These are phyloP conservation scores for Diaporthe velutina DNA, from an alignment of 2,329 filamentous ascomycete genomes.

Conservation along the genomic window DNA sequence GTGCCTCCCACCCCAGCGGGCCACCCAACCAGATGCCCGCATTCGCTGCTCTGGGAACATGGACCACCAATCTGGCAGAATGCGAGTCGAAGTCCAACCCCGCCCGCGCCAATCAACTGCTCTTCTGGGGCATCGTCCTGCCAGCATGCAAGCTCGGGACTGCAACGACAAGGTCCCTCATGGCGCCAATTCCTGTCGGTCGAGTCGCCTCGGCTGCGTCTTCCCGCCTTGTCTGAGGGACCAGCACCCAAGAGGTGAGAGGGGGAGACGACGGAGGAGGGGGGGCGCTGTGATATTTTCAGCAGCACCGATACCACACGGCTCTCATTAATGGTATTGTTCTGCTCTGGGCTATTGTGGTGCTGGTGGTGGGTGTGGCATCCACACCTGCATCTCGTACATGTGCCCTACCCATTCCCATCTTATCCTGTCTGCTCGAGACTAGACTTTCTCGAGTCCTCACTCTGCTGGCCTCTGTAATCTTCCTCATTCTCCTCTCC, in stretches of 20 bases:
- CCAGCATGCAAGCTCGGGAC: constrained; percentile 22
- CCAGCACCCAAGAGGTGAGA: neutral
- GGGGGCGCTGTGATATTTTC: constrained; percentile 12
- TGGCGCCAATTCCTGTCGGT: constrained; percentile 34
- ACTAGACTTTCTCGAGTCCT: neutral
- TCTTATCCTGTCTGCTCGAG: neutral
- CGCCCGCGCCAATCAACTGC: constrained; percentile 34
- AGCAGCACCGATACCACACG: constrained; percentile 26
- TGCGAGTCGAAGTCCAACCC: neutral
- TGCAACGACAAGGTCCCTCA: constrained; percentile 29
- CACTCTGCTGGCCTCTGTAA: neutral
- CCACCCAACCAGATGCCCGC: constrained; percentile 23
- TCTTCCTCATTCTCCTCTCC: neutral
- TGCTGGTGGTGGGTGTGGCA: neutral
- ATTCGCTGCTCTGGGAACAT: neutral
- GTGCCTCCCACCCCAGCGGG: neutral
- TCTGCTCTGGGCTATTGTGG: neutral
- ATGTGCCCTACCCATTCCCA: constrained; percentile 26
- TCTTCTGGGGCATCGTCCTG: neutral
- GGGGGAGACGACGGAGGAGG: neutral
- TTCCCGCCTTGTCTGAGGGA: constrained; percentile 20
- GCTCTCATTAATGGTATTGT: constrained; percentile 16
- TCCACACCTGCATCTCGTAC: constrained; percentile 14
- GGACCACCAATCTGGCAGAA: constrained; percentile 27
- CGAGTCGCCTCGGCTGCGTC: constrained; percentile 32